Evolutionary conservation across 257 asterid genomes (phyloP).

Genomic region (Plectranthus barbatus): DNA sequence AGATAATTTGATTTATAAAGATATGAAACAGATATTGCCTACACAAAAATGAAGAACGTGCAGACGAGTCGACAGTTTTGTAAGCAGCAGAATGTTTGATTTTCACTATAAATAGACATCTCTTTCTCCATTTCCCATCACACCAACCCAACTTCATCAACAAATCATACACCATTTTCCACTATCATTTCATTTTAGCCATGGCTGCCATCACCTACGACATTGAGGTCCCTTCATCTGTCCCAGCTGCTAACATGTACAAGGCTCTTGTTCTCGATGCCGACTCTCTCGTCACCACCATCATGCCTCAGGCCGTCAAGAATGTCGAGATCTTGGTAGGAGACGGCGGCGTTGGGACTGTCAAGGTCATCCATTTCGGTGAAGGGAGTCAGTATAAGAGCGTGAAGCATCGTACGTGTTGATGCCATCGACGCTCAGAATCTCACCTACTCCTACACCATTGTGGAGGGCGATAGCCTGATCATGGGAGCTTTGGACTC

Average conservation of each 20-base stretch:
- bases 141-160: too few relatives aligned
- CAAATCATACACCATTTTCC: too few relatives aligned
- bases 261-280: constrained; percentile 23
- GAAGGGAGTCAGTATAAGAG: constrained; percentile 21
- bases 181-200: neutral
- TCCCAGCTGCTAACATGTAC: constrained; percentile 26
- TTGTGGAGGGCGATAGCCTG: constrained; percentile 26
- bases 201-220: constrained; percentile 16
- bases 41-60: too few relatives aligned
- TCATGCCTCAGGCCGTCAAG: constrained; percentile 26
- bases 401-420: constrained; percentile 23
- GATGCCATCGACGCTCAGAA: constrained; percentile 21
- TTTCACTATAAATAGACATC: too few relatives aligned
- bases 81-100: too few relatives aligned
- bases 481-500: constrained; percentile 18
- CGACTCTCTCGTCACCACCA: constrained; percentile 21
- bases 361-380: too few relatives aligned
- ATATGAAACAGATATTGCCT: too few relatives aligned
- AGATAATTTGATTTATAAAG: too few relatives aligned
- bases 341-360: constrained; percentile 33
- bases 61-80: too few relatives aligned
- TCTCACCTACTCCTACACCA: constrained; percentile 16
- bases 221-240: constrained; percentile 12
- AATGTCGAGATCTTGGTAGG: constrained; percentile 13
- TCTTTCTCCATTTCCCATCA: too few relatives aligned